Conservation (phyloP, 257 asterid species). For the Euphrasia confusa region DNA sequence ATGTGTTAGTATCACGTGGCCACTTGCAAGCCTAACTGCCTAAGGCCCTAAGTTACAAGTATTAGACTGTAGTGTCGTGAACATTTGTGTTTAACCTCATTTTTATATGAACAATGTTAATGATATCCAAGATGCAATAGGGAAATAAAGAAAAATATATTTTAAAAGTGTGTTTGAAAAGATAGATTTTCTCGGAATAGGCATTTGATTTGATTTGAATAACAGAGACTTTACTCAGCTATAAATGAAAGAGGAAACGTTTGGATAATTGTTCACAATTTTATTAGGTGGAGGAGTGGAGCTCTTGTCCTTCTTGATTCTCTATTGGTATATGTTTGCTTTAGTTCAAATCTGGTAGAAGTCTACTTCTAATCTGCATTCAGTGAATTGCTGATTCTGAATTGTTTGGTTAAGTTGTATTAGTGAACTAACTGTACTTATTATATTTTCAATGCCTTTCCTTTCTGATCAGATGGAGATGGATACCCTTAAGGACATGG, state of each 20-base stretch:
- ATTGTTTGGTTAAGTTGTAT: neutral
- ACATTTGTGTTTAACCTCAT: conserved; percentile 9
- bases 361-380: conserved; percentile 8
- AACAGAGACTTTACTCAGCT: neutral
- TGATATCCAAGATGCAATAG: neutral
- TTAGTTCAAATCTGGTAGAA: conserved; percentile 3
- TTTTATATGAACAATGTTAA: neutral
- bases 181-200: neutral
- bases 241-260: neutral
- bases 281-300: neutral
- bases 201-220: neutral
- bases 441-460: conserved; percentile 3
- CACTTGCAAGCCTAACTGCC: neutral
- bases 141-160: neutral
- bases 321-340: conserved; percentile 8
- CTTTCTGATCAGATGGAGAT: conserved; percentile 77
- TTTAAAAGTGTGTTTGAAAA: neutral
- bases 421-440: conserved; percentile 2
- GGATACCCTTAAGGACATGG: conserved; percentile 91
- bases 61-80: neutral
- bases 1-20: neutral
- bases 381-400: conserved; percentile 16
- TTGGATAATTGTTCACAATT: neutral
- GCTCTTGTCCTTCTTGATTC: conserved; percentile 10
- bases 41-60: neutral